Percentiles rank a stretch among this genome's conserved stretches.
These are phyloP conservation scores for Heritiera fomes DNA, from an alignment of 345 rosid species.

Conservation along the genomic window DNA sequence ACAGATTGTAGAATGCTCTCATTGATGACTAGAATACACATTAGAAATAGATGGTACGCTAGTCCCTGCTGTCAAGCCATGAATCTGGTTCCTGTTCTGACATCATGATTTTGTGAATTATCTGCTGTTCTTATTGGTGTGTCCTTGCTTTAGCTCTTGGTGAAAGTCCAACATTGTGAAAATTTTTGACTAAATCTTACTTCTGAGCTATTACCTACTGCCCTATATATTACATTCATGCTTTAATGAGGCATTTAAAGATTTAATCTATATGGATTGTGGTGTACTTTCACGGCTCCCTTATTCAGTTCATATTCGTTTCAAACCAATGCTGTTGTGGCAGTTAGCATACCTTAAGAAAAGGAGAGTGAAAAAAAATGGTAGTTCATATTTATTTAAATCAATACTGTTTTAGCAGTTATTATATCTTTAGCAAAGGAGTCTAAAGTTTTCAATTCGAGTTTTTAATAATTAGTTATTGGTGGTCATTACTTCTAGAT, in stretches of 20 bases:
- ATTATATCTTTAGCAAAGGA: not conserved
- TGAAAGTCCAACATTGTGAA: not conserved
- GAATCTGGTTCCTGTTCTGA: not conserved
- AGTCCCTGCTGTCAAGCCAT: not conserved
- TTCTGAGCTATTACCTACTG: not conserved
- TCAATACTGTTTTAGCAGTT: not conserved
- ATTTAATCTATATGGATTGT: not conserved
- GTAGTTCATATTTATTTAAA: not conserved
- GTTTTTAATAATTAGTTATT: not conserved
- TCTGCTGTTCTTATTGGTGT: not conserved
- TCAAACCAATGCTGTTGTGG: not conserved
- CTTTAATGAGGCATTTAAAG: not conserved
- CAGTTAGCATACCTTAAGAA: not conserved
- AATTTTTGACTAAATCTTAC: not conserved
- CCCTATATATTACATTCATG: not conserved
- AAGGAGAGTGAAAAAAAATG: not conserved
- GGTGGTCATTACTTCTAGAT: not conserved
- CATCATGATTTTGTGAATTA: slow-evolving; percentile 3
- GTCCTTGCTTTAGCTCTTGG: not conserved
- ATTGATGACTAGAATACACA: not conserved
- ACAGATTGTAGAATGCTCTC: not conserved
- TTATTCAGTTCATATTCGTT: not conserved
- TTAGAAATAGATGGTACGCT: not conserved
- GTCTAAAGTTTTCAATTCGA: not conserved
- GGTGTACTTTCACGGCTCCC: not conserved